Conservation (phyloP, 228 moss, liverwort and hornwort species). For the Sphagnum magellanicum region DNA sequence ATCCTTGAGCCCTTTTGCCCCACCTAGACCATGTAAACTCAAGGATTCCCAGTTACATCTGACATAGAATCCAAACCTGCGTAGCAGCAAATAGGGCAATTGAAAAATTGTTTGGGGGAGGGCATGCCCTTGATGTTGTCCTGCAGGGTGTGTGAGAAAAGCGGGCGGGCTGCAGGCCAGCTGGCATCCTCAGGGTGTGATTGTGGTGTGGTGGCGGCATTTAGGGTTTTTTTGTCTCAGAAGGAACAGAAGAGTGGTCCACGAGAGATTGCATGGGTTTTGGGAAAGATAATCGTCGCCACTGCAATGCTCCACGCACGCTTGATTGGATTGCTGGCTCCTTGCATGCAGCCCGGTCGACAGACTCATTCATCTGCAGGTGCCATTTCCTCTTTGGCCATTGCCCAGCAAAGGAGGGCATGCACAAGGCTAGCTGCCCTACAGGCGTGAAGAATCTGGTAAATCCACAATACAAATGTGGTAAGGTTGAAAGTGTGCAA, state of each 20-base stretch:
- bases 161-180: constrained; percentile 91
- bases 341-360: constrained; percentile 83
- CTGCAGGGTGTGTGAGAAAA: constrained; percentile 60
- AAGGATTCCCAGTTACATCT: too few species aligned
- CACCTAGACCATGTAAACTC: too few species aligned
- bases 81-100: too few species aligned
- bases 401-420: constrained; percentile 68
- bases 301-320: constrained; percentile 77
- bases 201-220: constrained; percentile 98
- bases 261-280: constrained; percentile 36
- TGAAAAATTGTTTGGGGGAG: constrained; percentile 17
- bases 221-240: constrained; percentile 52
- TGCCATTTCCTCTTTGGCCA: constrained; percentile 47
- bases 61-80: too few species aligned
- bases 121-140: constrained; percentile 19
- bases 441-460: constrained; percentile 37
- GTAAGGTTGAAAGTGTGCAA: too few species aligned
- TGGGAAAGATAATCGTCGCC: constrained; percentile 80
- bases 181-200: constrained; percentile 87
- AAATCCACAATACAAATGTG: background rate
- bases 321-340: constrained; percentile 91
- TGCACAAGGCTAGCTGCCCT: constrained; percentile 40
- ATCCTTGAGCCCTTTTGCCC: too few species aligned
- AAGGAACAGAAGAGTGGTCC: constrained; percentile 22
- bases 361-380: constrained; percentile 78